Evolutionary conservation across 441 rosid genomes (phyloP).

Genomic region (Syzygium malaccense): DNA sequence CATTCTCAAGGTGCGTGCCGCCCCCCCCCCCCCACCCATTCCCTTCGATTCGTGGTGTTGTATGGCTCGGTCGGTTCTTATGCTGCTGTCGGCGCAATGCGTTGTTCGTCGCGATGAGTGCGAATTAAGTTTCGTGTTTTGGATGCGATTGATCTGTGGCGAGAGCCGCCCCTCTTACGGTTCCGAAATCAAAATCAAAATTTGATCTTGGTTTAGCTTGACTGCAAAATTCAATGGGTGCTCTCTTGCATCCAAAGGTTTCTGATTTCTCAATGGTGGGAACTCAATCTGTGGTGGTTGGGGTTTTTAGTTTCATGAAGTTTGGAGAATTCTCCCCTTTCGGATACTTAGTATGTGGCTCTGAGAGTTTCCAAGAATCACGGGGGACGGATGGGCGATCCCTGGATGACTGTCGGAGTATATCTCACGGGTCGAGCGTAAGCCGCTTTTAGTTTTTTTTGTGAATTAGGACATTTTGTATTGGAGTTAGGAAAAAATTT

Average conservation of each 20-base stretch:
- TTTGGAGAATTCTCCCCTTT: background rate
- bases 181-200: background rate
- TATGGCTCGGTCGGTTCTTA: too few species aligned
- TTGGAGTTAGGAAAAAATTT: background rate
- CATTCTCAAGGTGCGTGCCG: conserved; percentile 56
- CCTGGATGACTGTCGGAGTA: background rate
- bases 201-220: background rate
- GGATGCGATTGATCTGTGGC: background rate
- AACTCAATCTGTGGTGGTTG: background rate
- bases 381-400: background rate
- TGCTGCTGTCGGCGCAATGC: too few species aligned
- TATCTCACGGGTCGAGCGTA: background rate
- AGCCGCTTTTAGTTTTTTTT: background rate
- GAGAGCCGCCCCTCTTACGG: background rate
- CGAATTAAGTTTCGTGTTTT: background rate
- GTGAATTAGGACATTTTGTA: background rate
- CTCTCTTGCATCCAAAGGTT: background rate
- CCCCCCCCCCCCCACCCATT: background rate
- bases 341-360: background rate
- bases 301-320: background rate
- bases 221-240: background rate
- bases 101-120: background rate
- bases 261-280: background rate
- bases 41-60: background rate
- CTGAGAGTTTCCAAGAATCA: background rate